phyloP scores from a whole-genome alignment of 208 protist genomes.

The Angomonas desouzai region DNA sequence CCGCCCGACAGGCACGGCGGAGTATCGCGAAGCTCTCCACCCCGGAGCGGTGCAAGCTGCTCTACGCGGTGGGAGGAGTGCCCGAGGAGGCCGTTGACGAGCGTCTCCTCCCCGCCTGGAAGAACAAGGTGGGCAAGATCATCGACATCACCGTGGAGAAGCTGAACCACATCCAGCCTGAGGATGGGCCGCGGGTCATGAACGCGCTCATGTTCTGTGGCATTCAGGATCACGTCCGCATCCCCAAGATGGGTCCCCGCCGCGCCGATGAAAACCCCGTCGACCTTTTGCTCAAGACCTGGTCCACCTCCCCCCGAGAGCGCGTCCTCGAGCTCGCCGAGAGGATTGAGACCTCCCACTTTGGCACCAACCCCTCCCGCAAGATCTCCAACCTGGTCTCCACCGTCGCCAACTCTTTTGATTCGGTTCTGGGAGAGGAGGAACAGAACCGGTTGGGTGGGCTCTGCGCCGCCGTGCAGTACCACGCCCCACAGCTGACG shows the following conservation, averaged over 20 bases:
- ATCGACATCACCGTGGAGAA: constrained; percentile 45
- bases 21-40: constrained; percentile 48
- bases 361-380: constrained; percentile 35
- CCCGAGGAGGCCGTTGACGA: constrained; percentile 30
- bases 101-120: constrained; percentile 51
- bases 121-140: constrained; percentile 47
- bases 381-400: constrained; percentile 50
- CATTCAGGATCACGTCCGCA: constrained; percentile 61
- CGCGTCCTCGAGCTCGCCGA: constrained; percentile 73
- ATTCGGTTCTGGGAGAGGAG: constrained; percentile 8
- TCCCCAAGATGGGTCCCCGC: constrained; percentile 36
- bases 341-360: constrained; percentile 57
- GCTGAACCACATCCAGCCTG: constrained; percentile 54
- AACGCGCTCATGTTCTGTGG: constrained; percentile 68
- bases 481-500: constrained; percentile 51
- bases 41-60: constrained; percentile 65
- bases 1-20: constrained; percentile 52
- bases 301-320: constrained; percentile 63
- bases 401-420: constrained; percentile 44
- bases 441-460: constrained; percentile 59
- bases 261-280: constrained; percentile 53
- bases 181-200: constrained; percentile 75
- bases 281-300: constrained; percentile 72
- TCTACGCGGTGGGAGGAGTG: constrained; percentile 68
- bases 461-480: constrained; percentile 61